A percentile compares a stretch with the other conserved stretches of the same genome.
phyloP scores from a whole-genome alignment of 768 basidiomycete genomes.

The Trametes elegans region DNA sequence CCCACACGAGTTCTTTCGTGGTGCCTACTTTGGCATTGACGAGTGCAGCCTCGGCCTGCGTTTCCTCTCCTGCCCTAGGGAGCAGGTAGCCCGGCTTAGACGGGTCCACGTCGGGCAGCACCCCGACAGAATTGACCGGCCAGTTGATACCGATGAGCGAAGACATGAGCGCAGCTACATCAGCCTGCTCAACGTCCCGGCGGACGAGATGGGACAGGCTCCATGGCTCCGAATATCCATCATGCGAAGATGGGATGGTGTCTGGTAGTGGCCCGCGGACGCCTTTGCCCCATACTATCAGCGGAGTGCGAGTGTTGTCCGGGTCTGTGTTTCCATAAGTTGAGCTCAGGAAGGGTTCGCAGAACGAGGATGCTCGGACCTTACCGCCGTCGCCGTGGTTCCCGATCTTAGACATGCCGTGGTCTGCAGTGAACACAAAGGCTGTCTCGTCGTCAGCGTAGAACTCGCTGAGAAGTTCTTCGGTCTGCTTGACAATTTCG shows the following conservation, averaged over 20 bases:
- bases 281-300: conserved; percentile 81
- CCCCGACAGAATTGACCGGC: conserved; percentile 83
- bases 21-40: conserved; percentile 59
- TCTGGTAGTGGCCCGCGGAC: conserved; percentile 68
- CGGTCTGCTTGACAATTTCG: conserved; percentile 63
- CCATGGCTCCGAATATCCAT: conserved; percentile 69
- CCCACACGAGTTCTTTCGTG: not conserved
- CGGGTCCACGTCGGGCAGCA: conserved; percentile 73
- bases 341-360: not conserved
- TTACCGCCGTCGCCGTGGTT: conserved; percentile 85
- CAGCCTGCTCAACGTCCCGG: conserved; percentile 81
- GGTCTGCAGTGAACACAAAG: conserved; percentile 84
- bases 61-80: conserved; percentile 43
- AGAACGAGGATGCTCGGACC: not conserved
- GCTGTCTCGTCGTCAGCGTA: conserved; percentile 68
- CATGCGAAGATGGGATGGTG: conserved; percentile 54
- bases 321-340: conserved; percentile 55
- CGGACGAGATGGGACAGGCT: conserved; percentile 54
- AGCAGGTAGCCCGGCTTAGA: conserved; percentile 56
- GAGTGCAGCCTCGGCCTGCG: conserved; percentile 52
- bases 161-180: conserved; percentile 77
- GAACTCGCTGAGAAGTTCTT: conserved; percentile 58
- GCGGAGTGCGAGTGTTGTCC: conserved; percentile 83
- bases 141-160: conserved; percentile 67
- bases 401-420: conserved; percentile 86